Base-by-base conservation (phyloP, 768 basidiomycete genomes). In the Lactarius deliciosus region DNA sequence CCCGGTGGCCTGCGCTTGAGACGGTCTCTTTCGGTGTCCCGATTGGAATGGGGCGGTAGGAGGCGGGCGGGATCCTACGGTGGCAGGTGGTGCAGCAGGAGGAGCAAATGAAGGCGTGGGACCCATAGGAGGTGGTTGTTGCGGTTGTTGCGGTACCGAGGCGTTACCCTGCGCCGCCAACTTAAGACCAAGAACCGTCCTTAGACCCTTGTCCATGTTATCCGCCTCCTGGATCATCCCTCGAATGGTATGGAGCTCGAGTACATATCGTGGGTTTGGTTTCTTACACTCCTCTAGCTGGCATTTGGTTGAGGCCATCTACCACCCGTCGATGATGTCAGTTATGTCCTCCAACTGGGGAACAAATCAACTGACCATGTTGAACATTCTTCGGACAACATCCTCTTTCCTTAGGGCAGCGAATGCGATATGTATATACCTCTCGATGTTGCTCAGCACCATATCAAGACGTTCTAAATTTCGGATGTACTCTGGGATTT, bases 191-290 rank as follows among this genome's bases (percentile, higher is more conserved):
- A 70, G 57, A 15, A 55, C 40, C 10, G 53, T 54, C 54, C 40
- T 61, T 9, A 70, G 41, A 2, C 69, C 68, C 9, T 64, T 64
- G 30, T 68, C 63, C 63, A 68, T 68, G 34, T 70, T 69, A 36
- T 64, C 63, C 20, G 64, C 67, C 40, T 70, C 68, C 32, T 69
- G 67, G 36, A 69, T 69, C 69, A 70, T 70, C 38, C 59, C 57
- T 13, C 69, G 69, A 36, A 70, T 68, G 5, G 68, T 68, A 54
- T 70, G 68, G 20, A 70, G 67, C 32, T 70, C 69, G 4, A 70
- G 63, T 4, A 70, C 43, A 20, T 58, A 68, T 53, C 69, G 68
- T 3, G 69, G 69, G 18, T 64, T 65, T 0, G 56, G 45, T 15
- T 54, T 68, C 28, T 61, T 50, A 13, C 60, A n/a, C 38, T 70